Evolutionary conservation across 495 filamentous ascomycete genomes (phyloP).

Genomic region (Podospora pseudopauciseta): DNA sequence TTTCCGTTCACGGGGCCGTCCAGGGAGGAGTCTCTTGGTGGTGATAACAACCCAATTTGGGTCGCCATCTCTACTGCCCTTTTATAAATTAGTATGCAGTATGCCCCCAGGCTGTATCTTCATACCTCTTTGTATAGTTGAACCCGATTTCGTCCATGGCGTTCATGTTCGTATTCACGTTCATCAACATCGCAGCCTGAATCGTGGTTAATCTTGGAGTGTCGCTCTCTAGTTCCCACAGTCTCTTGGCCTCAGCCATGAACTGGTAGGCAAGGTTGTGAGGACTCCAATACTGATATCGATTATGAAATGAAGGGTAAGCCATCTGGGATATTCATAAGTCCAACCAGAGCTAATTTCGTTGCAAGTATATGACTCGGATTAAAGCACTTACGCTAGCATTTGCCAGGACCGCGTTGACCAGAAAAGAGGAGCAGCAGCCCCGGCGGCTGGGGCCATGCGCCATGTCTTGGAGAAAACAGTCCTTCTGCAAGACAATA

Average conservation of each 20-base stretch:
- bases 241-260: conserved; percentile 31
- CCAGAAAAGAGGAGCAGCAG: conserved; percentile 33
- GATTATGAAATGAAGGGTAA: conserved; percentile 22
- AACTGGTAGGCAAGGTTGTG: conserved; percentile 32
- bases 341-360: neutral
- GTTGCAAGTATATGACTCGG: neutral
- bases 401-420: conserved; percentile 29
- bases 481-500: conserved; percentile 30
- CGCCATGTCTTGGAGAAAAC: conserved; percentile 30
- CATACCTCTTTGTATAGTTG: neutral
- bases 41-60: neutral
- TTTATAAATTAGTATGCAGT: neutral
- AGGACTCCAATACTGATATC: conserved; percentile 30
- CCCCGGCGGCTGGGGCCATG: conserved; percentile 2
- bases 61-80: neutral
- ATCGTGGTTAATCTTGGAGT: conserved; percentile 24
- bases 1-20: conserved; percentile 16
- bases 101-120: too few relatives aligned
- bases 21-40: too few relatives aligned
- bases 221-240: conserved; percentile 32
- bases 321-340: conserved; percentile 17
- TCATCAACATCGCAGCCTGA: conserved; percentile 23
- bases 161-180: conserved; percentile 28
- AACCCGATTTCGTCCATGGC: conserved; percentile 29
- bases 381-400: conserved; percentile 26